phyloP scores from a whole-genome alignment of 768 basidiomycete species.

The Xerocomellus chrysenteron region DNA sequence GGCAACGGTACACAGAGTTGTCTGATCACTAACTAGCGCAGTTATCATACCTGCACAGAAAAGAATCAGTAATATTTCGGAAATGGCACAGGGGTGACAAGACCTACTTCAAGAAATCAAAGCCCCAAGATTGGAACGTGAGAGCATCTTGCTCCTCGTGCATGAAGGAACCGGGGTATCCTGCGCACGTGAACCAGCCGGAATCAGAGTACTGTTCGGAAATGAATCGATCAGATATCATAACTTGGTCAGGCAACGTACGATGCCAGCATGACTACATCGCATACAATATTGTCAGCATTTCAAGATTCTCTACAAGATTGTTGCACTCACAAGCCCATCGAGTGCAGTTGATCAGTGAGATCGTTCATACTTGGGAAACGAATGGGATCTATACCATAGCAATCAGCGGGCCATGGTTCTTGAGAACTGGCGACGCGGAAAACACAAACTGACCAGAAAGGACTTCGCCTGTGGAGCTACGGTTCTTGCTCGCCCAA shows the following conservation, averaged over 20 bases:
- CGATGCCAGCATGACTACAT: conserved; percentile 58
- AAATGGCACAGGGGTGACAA: neutral
- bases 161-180: conserved; percentile 61
- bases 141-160: conserved; percentile 61
- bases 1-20: neutral
- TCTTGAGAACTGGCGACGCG: neutral
- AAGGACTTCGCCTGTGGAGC: conserved; percentile 49
- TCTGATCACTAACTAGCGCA: conserved; percentile 44
- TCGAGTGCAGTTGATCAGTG: conserved; percentile 50
- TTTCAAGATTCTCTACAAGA: neutral
- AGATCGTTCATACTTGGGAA: conserved; percentile 59
- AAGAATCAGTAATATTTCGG: neutral
- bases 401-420: neutral
- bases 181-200: conserved; percentile 63
- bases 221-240: neutral
- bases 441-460: conserved; percentile 39
- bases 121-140: conserved; percentile 61
- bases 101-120: conserved; percentile 60
- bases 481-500: conserved; percentile 56
- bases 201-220: conserved; percentile 57
- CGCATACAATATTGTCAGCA: conserved; percentile 1
- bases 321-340: conserved; percentile 50
- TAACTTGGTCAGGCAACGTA: conserved; percentile 28
- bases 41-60: conserved; percentile 51
- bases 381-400: conserved; percentile 41